phyloP scores from a whole-genome alignment of 441 rosid species.

The Gossypium gossypioides region DNA sequence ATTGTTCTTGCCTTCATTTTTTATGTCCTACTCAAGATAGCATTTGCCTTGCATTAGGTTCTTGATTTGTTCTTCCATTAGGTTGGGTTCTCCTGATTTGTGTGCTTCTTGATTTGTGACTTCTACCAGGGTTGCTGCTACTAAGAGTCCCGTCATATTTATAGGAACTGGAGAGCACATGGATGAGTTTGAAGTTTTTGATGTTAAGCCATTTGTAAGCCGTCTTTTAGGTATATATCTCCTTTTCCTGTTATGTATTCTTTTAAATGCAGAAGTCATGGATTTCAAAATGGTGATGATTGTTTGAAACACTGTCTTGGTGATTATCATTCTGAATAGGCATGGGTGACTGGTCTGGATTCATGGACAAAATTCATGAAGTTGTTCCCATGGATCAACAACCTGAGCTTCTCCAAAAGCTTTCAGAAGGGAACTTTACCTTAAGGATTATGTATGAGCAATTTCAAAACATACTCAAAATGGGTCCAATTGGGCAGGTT shows the following conservation, averaged over 20 bases:
- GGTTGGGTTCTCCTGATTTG: not conserved
- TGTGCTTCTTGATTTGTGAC: constrained; percentile 4
- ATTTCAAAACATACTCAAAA: constrained; percentile 77
- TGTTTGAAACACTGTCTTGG: not conserved
- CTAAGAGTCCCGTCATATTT: constrained; percentile 92
- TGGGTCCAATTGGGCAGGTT: constrained; percentile 96
- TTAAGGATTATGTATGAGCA: constrained; percentile 93
- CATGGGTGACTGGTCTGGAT: constrained; percentile 94
- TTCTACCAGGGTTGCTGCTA: constrained; percentile 73
- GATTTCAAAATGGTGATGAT: not conserved
- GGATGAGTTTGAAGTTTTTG: constrained; percentile 95
- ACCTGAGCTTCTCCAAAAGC: constrained; percentile 92
- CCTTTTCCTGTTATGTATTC: constrained; percentile 6
- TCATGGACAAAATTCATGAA: constrained; percentile 94
- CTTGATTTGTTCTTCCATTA: no score
- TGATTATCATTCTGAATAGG: constrained; percentile 35
- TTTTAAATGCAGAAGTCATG: not conserved
- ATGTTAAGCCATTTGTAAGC: constrained; percentile 85
- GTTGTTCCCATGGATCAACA: constrained; percentile 97
- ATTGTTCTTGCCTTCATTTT: not conserved
- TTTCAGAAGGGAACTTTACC: constrained; percentile 80
- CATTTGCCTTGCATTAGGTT: constrained; percentile 5
- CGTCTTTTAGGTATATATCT: constrained; percentile 63
- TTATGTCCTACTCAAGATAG: not conserved
- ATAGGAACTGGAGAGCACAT: constrained; percentile 96